Base-by-base conservation (phyloP, 768 basidiomycete genomes). In the Tricholoma furcatifolium region DNA sequence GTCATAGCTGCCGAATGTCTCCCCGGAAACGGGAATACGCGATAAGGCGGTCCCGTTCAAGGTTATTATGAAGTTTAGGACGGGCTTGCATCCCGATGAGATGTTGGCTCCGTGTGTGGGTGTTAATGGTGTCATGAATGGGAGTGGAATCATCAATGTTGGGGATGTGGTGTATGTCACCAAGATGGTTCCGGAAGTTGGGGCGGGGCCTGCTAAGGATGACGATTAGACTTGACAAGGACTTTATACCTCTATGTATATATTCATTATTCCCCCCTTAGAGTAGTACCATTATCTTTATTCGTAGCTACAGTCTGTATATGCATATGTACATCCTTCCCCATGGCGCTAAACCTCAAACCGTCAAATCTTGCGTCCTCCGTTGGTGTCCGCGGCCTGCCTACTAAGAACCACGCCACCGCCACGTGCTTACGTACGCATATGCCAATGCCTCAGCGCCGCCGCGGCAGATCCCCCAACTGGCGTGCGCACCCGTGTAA, bases 41-140 rank as follows among this genome's bases (percentile, higher is more conserved):
- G 88, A 92, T 60, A 75, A 74, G 14, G 85, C 87, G 0, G 88
- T 91, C 4, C 89, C 89, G 4, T 88, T 73, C 69, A 89, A 91
- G 67, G 79, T 83, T 6, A 62, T 90, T 9, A 84, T 83, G 80
- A 88, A 86, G 71, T 85, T 87, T 65, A 80, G 88, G 34, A 79
- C 66, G 27, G 82, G 84, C 15, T 50, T 85, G 46, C 81, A 87
- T 62, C 78, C 79, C 0, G 62, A 53, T 18, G 59, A 72, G 1
- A 74, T 73, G 54, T 67, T 72, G 68, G 77, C 75, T 58, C 74
- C 88, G 1, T 90, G 85, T 60, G 73, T 91, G 32, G 88, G 88
- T 3, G 80, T 79, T 60, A 87, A 91, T 61, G 86, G 73, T 0
- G 75, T 84, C 17, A 75, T 82, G 10, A 65, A 64, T 5, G 77